These are phyloP conservation scores for Lasiosphaeria ovina DNA, from an alignment of 495 filamentous ascomycete genomes.

Conservation along the genomic window DNA sequence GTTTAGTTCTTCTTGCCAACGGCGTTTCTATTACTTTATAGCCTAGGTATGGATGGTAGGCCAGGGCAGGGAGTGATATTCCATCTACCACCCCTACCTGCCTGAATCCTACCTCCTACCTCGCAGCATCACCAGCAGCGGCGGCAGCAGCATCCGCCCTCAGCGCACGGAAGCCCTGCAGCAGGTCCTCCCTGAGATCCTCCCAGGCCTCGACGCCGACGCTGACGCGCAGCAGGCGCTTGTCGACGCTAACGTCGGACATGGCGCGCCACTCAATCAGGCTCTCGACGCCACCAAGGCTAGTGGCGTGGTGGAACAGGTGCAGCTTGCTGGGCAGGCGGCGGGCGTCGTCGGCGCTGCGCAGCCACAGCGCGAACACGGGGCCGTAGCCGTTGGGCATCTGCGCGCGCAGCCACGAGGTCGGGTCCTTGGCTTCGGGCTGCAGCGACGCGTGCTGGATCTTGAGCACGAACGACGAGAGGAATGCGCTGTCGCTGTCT, in stretches of 20 bases:
- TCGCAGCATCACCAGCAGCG: not conserved
- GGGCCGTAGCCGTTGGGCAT: slow-evolving; percentile 92
- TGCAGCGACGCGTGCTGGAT: slow-evolving; percentile 79
- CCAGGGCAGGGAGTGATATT: no score
- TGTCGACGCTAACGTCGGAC: slow-evolving; percentile 73
- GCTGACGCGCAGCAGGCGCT: slow-evolving; percentile 73
- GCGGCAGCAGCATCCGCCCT: slow-evolving; percentile 25
- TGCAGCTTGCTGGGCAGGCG: slow-evolving; percentile 71
- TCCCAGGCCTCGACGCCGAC: slow-evolving; percentile 85
- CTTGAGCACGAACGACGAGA: slow-evolving; percentile 54
- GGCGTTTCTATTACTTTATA: no score
- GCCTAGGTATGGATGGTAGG: no score
- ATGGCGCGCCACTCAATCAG: slow-evolving; percentile 88
- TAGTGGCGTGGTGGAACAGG: slow-evolving; percentile 93
- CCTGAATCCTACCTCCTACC: not conserved
- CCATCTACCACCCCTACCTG: no score
- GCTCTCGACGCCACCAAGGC: slow-evolving; percentile 89
- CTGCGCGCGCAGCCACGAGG: slow-evolving; percentile 74
- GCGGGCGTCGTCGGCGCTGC: slow-evolving; percentile 57
- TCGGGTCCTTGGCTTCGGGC: slow-evolving; percentile 53
- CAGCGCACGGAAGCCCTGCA: slow-evolving; percentile 64
- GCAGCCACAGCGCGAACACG: slow-evolving; percentile 75
- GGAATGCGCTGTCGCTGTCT: slow-evolving; percentile 38
- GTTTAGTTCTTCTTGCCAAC: no score
- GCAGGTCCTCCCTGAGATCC: slow-evolving; percentile 75